These are phyloP conservation scores for Colletotrichum australisinense DNA, from an alignment of 2,329 filamentous ascomycete genomes.

Conservation along the genomic window DNA sequence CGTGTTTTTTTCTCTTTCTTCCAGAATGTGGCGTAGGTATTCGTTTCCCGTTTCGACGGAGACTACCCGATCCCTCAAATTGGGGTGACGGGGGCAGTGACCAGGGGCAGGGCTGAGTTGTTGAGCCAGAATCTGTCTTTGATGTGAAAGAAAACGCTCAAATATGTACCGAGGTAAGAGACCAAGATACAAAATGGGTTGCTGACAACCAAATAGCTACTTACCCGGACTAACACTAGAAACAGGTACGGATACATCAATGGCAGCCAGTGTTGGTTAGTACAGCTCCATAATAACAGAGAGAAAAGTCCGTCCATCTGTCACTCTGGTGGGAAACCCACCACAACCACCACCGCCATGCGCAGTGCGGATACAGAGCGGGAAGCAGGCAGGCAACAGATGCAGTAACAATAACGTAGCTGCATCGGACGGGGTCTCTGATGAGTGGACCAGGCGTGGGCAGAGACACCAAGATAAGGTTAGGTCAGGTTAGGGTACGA, in stretches of 20 bases:
- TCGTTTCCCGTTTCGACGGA: background rate
- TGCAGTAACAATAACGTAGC: slow-evolving; percentile 19
- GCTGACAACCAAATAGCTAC: background rate
- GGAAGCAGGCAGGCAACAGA: slow-evolving; percentile 24
- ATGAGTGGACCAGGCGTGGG: slow-evolving; percentile 8
- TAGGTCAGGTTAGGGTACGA: slow-evolving; percentile 28
- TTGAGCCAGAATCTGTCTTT: background rate
- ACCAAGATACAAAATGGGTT: background rate
- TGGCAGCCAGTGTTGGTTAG: background rate
- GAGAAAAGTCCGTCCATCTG: background rate
- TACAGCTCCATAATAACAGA: background rate
- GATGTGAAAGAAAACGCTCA: background rate
- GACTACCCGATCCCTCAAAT: background rate
- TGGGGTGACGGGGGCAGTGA: background rate
- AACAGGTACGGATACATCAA: slow-evolving; percentile 8
- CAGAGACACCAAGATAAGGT: slow-evolving; percentile 22
- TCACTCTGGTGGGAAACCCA: background rate
- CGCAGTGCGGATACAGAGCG: slow-evolving; percentile 16
- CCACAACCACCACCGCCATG: slow-evolving; percentile 14
- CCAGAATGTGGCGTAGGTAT: slow-evolving; percentile 3
- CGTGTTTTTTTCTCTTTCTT: background rate
- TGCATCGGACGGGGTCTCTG: background rate
- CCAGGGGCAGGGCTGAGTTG: background rate
- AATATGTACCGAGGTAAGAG: background rate
- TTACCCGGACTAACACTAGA: background rate